Conservation (phyloP, 106 monocot genomes). For the Allium fistulosum region DNA sequence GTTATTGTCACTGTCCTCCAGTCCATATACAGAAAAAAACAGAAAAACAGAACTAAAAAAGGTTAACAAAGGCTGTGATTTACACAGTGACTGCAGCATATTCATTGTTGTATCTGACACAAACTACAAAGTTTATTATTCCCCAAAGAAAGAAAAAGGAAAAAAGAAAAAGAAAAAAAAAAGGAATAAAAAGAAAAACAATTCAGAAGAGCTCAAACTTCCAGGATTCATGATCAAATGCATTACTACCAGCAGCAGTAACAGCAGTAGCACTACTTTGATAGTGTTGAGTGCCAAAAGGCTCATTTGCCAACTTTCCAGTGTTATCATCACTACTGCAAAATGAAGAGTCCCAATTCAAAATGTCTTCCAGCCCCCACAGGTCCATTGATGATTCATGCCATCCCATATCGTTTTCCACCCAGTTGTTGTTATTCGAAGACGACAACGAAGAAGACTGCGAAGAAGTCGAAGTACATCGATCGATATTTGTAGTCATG, state of each 20-base stretch:
- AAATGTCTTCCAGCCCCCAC: slow-evolving; percentile 30
- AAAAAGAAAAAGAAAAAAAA: background rate
- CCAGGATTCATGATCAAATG: slow-evolving; percentile 19
- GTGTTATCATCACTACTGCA: background rate
- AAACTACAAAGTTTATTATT: background rate
- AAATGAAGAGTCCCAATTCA: slow-evolving; percentile 11
- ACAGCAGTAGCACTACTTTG: background rate
- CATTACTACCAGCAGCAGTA: background rate
- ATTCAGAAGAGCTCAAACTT: slow-evolving; percentile 25
- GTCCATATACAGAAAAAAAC: background rate
- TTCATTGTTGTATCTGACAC: background rate
- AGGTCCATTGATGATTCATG: slow-evolving; percentile 32
- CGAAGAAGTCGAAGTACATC: background rate
- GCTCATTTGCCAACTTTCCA: slow-evolving; percentile 5
- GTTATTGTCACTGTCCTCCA: too few species aligned
- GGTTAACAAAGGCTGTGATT: background rate
- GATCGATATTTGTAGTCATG: background rate
- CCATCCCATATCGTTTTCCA: slow-evolving; percentile 26
- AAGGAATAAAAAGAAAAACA: background rate
- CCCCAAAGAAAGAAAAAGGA: background rate
- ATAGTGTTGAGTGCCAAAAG: slow-evolving; percentile 3
- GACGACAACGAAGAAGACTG: background rate
- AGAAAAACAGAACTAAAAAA: background rate
- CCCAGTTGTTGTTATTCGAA: background rate
- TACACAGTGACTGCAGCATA: background rate